Evolutionary conservation across 2,329 filamentous ascomycete species (phyloP), one percentile per base, ranked within the genome.

Genomic region (Aspergillus brunneoviolaceus): DNA sequence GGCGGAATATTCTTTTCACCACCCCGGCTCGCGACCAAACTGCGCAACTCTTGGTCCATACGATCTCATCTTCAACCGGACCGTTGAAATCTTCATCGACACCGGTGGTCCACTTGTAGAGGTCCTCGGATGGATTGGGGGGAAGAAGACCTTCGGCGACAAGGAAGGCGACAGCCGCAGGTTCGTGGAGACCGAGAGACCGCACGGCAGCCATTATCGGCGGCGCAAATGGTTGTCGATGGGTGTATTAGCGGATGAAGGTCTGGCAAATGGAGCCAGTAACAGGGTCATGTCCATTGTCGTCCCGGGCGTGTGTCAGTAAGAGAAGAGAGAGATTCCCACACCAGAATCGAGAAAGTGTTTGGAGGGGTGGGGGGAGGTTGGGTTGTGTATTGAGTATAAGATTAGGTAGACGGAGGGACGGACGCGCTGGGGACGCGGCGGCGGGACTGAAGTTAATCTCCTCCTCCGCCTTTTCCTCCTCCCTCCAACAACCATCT

Each of bases 101-200:
- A 60, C 77, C 77, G 39, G 88, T 87, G 35, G 90, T 84, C 93
- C 95, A 98, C 60, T 80, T 81, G 75, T 96, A 98, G 54, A 71
- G 66, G 35, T 85, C 82, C 27, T 85, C 76, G 19, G 85, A 77
- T 3, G 90, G 85, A 63, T 95, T 84, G 50, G 83, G 76, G 19
- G 89, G 85, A 2, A 98, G 81, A 47, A 96, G 84, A 60, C 87
- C 85, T 76, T 98, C 93, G 67, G 88, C 84, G 67, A 96, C 85
- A 65, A 96, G 87, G 80, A 95, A 92, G 63, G 86, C 87, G 65
- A 98, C 83, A 65, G 89, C 92, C 62, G 90, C 86, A 62, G 96
- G 93, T 79, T 90, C 88, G 81, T 98, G 94, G 72, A 96, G 83
- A 76, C 95, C 95, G 71, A 97, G 85, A 65, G 94, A 97, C 76